Conservation (phyloP, 163 green algal genomes). For the Scenedesmus sp. region DNA sequence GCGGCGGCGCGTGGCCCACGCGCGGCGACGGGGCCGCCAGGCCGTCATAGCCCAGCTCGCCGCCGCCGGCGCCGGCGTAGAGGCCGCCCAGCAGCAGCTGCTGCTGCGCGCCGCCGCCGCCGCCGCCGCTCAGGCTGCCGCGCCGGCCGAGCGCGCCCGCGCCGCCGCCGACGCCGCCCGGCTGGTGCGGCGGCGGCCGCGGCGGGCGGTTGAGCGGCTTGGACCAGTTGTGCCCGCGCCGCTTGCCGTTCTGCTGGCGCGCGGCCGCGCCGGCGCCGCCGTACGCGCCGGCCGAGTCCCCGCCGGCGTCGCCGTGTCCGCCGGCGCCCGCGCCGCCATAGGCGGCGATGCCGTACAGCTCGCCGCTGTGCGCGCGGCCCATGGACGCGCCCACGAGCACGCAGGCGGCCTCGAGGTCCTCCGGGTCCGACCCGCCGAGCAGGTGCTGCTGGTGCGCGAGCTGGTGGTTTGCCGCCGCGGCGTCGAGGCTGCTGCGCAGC, state of each 20-base stretch:
- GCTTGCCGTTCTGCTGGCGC: neutral
- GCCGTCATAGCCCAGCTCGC: neutral
- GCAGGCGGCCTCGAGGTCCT: slow-evolving; percentile 39
- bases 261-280: neutral
- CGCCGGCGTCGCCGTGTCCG: neutral
- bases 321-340: neutral
- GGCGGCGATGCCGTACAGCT: slow-evolving; percentile 10
- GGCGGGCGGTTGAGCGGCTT: slow-evolving; percentile 39
- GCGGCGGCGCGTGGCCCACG: slow-evolving; percentile 5
- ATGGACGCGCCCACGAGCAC: slow-evolving; percentile 38
- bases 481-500: neutral
- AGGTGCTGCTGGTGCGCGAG: slow-evolving; percentile 7
- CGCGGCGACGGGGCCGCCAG: neutral
- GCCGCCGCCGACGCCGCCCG: neutral
- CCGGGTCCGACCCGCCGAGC: slow-evolving; percentile 17
- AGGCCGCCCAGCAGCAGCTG: slow-evolving; percentile 3
- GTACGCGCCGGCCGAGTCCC: neutral
- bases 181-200: slow-evolving; percentile 28
- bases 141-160: neutral
- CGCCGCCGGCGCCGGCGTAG: neutral
- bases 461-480: neutral
- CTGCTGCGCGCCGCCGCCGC: neutral
- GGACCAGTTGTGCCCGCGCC: slow-evolving; percentile 44
- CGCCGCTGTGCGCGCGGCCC: slow-evolving; percentile 26
- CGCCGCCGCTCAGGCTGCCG: neutral